Conservation (phyloP, 139 green algal species). For the Chlorella sp. region DNA sequence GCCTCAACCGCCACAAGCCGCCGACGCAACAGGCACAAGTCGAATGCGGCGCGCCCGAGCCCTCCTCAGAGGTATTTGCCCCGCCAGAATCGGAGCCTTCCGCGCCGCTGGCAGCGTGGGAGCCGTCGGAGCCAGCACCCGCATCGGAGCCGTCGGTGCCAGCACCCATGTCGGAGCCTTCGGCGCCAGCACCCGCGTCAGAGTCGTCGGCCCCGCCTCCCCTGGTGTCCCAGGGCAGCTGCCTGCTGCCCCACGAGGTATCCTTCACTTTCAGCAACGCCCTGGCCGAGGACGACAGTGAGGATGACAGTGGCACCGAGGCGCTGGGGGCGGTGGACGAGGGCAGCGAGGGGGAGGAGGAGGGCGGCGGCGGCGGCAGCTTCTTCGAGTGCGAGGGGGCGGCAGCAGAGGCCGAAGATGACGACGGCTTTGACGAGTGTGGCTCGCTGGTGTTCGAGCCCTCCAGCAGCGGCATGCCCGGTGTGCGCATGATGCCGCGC, state of each 20-base stretch:
- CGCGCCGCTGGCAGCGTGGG: no score
- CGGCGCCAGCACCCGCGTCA: neutral
- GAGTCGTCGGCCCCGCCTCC: neutral
- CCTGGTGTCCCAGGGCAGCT: neutral
- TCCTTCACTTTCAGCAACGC: constrained; percentile 12
- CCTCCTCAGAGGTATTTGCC: no score
- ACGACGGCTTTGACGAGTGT: neutral
- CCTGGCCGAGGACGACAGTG: neutral
- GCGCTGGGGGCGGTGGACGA: constrained; percentile 4
- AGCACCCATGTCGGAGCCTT: neutral
- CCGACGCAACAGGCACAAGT: neutral
- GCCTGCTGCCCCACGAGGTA: constrained; percentile 1
- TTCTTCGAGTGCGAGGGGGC: neutral
- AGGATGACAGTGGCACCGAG: neutral
- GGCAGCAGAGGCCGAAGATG: neutral
- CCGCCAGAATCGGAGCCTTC: no score
- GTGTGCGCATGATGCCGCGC: neutral
- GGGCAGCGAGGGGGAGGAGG: neutral
- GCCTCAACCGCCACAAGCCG: neutral
- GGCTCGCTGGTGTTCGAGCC: constrained; percentile 2
- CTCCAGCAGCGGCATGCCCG: neutral
- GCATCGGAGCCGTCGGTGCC: neutral
- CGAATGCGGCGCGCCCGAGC: no score
- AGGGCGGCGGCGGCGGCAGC: neutral
- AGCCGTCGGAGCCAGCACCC: neutral